A percentile compares a stretch with the other conserved stretches of the same genome.
Evolutionary conservation across 768 basidiomycete genomes (phyloP).

Genomic region (Boletales sp.): DNA sequence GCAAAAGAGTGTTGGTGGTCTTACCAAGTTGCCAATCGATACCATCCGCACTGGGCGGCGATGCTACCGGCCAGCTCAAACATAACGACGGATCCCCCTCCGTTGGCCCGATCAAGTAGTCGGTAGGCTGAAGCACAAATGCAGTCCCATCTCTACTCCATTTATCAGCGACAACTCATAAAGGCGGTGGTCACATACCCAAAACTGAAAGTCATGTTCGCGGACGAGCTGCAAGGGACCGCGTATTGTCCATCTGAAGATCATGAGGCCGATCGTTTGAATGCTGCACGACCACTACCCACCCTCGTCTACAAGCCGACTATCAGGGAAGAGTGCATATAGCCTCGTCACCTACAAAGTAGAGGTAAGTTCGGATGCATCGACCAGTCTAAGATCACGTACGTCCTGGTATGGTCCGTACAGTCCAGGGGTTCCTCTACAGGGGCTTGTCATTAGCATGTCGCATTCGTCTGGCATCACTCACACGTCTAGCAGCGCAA

Average conservation of each 20-base stretch:
- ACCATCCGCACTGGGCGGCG: slow-evolving; percentile 64
- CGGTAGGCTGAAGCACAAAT: slow-evolving; percentile 67
- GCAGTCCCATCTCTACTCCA: slow-evolving; percentile 25
- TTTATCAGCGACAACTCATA: background rate
- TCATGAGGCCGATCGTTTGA: background rate
- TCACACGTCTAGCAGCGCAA: slow-evolving; percentile 74
- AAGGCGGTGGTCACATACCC: slow-evolving; percentile 42
- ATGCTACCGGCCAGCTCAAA: slow-evolving; percentile 70
- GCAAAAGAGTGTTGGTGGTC: background rate
- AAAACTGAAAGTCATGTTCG: slow-evolving; percentile 63
- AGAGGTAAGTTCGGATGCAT: slow-evolving; percentile 1
- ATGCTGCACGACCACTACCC: slow-evolving; percentile 16
- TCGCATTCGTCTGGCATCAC: slow-evolving; percentile 21
- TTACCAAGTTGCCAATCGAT: slow-evolving; percentile 82
- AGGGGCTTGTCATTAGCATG: slow-evolving; percentile 1
- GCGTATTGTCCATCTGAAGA: slow-evolving; percentile 65
- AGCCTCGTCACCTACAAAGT: slow-evolving; percentile 58
- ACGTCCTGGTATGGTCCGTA: slow-evolving; percentile 81
- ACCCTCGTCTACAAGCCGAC: slow-evolving; percentile 67
- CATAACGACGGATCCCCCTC: slow-evolving; percentile 63
- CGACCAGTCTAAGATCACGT: slow-evolving; percentile 15
- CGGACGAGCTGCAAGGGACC: slow-evolving; percentile 62
- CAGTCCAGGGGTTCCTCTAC: slow-evolving; percentile 66
- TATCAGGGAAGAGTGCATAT: slow-evolving; percentile 54
- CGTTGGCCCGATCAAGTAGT: slow-evolving; percentile 73